Evolutionary conservation across 352 stramenopile species (phyloP).

Genomic region (Phytophthora megakarya): DNA sequence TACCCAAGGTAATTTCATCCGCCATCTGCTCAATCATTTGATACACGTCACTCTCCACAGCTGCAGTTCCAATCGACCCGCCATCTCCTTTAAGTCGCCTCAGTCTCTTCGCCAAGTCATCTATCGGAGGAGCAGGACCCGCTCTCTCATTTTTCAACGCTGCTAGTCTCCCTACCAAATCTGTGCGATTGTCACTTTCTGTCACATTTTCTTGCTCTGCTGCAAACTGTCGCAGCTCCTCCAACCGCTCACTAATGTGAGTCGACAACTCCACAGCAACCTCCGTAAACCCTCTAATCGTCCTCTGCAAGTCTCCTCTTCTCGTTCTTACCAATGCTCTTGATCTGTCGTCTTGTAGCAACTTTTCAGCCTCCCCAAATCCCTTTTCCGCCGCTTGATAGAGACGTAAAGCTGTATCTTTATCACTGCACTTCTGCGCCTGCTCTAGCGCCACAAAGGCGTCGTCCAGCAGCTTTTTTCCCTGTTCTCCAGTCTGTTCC

Average conservation of each 20-base stretch:
- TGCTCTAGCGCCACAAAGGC: conserved; percentile 46
- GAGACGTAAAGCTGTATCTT: conserved; percentile 23
- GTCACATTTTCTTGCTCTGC: conserved; percentile 19
- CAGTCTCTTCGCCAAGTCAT: conserved; percentile 47
- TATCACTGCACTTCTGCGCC: conserved; percentile 28
- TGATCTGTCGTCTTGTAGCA: conserved; percentile 47
- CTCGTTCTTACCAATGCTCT: conserved; percentile 36
- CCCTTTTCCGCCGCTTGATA: conserved; percentile 42
- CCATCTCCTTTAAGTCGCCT: conserved; percentile 37
- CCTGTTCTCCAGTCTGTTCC: not conserved
- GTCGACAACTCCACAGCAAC: not conserved
- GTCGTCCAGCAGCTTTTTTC: conserved; percentile 40
- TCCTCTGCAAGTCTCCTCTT: conserved; percentile 40
- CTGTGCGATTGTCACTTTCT: conserved; percentile 11
- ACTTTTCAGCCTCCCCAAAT: conserved; percentile 40
- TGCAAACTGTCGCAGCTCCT: conserved; percentile 49
- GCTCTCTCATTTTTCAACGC: conserved; percentile 53
- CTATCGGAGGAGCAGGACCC: conserved; percentile 21
- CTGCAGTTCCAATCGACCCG: not conserved
- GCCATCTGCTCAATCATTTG: conserved; percentile 63
- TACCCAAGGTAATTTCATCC: conserved; percentile 63
- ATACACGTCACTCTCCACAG: conserved; percentile 35
- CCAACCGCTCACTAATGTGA: conserved; percentile 44
- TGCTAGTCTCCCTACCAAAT: conserved; percentile 49
- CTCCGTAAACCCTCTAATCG: conserved; percentile 32